Base-by-base conservation (phyloP, 495 filamentous ascomycete genomes). In the Penicillium soppii region DNA sequence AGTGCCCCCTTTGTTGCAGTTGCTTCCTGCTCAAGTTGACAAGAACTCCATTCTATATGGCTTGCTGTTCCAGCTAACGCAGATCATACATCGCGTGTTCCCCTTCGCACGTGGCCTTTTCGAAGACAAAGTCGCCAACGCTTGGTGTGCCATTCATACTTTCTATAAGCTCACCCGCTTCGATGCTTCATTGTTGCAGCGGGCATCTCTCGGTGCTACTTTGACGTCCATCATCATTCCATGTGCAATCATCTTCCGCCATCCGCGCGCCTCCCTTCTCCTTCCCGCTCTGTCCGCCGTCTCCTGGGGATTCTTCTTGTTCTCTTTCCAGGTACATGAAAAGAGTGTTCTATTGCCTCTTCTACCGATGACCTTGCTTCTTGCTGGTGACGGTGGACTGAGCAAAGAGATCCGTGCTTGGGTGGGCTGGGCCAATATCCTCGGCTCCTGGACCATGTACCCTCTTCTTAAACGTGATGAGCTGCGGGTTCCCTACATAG, bases 51-150 rank as follows among this genome's bases (percentile, higher is more conserved):
- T 77, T 53, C 83, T 90, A 56, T 92, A 90, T 63, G 81, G 86
- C 0, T 54, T 86, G 29, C 56, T 90, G 6, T 83, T 92, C 61
- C 89, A 96, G 67, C 42, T 92, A 9, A 73, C 83, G 2, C 94
- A 98, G 67, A 81, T 87, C 51, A 68, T 96, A 25, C 86, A 94
- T 59, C 86, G 94, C n/a, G 78, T 97, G 30, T 96, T 98, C 60
- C 94, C 94, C 6, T 97, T 98, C 59, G 83, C 91, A 10, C 84
- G 94, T 22, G 94, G 94, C 16, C 76, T 97, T 22, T 98, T 97
- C 62, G 94, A 98, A 73, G 94, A 97, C 73, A 98, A 98, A 67
- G 94, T 98, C 26, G 94, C 94, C 53, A 98, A 98, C 59, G 83
- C 96, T 59, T 98, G 94, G 94, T 98, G 94, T 65, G 85, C 90